Evolutionary conservation across 2,329 filamentous ascomycete species (phyloP).

Genomic region (Epichloe amarillans): DNA sequence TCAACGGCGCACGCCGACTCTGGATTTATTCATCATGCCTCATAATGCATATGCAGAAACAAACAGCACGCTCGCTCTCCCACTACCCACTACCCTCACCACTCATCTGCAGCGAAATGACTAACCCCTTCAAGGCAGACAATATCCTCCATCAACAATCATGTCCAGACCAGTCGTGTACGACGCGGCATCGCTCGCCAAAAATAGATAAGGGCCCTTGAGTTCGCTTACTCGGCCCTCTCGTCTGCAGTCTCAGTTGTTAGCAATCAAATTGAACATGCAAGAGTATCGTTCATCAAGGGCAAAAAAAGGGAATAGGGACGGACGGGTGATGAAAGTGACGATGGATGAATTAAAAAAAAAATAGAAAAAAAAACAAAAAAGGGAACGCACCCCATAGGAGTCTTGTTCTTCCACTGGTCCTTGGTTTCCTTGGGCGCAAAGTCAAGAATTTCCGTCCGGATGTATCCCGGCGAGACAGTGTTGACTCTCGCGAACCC

Average conservation of each 20-base stretch:
- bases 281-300: background rate
- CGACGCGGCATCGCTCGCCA: conserved; percentile 69
- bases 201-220: conserved; percentile 71
- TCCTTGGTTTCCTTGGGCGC: conserved; percentile 52
- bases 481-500: conserved; percentile 61
- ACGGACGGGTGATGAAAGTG: background rate
- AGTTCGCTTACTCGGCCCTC: conserved; percentile 62
- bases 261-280: background rate
- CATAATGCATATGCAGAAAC: background rate
- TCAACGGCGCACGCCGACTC: too few species aligned
- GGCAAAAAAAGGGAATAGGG: background rate
- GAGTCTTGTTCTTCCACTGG: conserved; percentile 66
- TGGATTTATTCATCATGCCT: background rate
- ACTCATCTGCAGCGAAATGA: background rate
- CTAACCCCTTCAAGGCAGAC: conserved; percentile 26
- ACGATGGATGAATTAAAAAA: background rate
- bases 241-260: conserved; percentile 28
- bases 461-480: conserved; percentile 63
- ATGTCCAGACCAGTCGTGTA: conserved; percentile 69
- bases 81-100: too few species aligned
- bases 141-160: conserved; percentile 64
- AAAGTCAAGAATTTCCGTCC: conserved; percentile 58
- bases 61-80: background rate
- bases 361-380: background rate
- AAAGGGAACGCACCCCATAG: conserved; percentile 45